Percentiles rank a stretch among this genome's conserved stretches.
Conservation (phyloP, 2,329 filamentous ascomycete genomes). For the Paracorniculantispora psalliotae region DNA sequence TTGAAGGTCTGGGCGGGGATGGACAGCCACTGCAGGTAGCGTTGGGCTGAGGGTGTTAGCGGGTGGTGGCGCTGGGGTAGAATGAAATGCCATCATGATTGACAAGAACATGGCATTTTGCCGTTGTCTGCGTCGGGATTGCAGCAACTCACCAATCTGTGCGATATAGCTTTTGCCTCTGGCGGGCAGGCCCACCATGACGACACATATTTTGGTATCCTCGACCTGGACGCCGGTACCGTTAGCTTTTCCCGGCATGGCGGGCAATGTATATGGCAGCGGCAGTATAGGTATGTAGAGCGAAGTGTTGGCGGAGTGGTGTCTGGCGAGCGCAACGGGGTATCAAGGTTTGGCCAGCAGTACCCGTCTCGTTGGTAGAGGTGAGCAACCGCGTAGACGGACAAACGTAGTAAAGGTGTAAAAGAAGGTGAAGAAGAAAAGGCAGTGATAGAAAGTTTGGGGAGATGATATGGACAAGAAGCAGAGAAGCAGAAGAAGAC, state of each 20-base stretch:
- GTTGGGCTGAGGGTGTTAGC: constrained; percentile 57
- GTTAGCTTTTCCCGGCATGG: constrained; percentile 50
- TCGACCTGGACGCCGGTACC: constrained; percentile 80
- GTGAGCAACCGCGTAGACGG: no score
- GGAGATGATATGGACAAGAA: neutral
- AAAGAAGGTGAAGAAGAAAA: neutral
- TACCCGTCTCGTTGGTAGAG: neutral
- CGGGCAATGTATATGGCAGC: neutral
- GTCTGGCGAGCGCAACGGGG: neutral
- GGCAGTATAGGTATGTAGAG: constrained; percentile 4
- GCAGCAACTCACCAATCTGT: constrained; percentile 71
- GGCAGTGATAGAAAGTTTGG: neutral
- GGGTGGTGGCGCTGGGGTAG: neutral
- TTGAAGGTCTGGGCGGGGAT: constrained; percentile 95
- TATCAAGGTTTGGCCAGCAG: neutral
- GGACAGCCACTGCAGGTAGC: constrained; percentile 95
- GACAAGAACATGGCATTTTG: neutral
- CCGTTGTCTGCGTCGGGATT: constrained; percentile 15
- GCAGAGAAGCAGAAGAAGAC: neutral
- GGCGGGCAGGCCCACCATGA: constrained; percentile 96
- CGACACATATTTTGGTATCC: constrained; percentile 93
- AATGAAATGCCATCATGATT: neutral
- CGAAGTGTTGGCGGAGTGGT: neutral
- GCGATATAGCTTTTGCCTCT: constrained; percentile 97
- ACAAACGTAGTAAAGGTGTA: neutral